Percentiles rank a stretch among this genome's conserved stretches.
These are phyloP conservation scores for Sindora glabra DNA, from an alignment of 306 rosid species.

Conservation along the genomic window DNA sequence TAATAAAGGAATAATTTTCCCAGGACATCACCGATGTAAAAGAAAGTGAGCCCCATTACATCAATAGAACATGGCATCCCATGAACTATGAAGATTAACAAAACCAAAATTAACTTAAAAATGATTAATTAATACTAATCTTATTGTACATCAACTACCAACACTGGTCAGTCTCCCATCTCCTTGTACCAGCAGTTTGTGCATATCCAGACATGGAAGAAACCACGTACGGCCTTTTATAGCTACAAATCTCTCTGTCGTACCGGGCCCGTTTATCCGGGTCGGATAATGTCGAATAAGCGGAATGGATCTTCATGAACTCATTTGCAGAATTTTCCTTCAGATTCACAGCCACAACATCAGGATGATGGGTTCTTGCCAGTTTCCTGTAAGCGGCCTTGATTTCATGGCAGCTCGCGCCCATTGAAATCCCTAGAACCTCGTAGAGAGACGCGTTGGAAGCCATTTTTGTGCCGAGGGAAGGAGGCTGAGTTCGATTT, in stretches of 20 bases:
- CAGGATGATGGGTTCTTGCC: constrained; percentile 67
- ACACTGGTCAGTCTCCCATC: constrained; percentile 80
- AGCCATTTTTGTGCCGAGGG: constrained; percentile 15
- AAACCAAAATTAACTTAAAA: not conserved
- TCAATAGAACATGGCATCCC: not conserved
- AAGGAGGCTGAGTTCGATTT: constrained; percentile 15
- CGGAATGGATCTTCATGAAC: constrained; percentile 52
- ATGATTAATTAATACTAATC: not conserved
- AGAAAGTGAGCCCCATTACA: not conserved
- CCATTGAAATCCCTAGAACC: constrained; percentile 57
- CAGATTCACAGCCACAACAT: too few relatives aligned
- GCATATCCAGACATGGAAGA: constrained; percentile 21
- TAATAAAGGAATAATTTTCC: not conserved
- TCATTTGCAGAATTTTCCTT: too few relatives aligned
- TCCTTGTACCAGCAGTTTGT: constrained; percentile 26
- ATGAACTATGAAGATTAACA: not conserved
- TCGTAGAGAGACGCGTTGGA: constrained; percentile 44
- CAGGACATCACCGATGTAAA: not conserved
- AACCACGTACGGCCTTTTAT: not conserved
- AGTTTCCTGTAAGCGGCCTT: constrained; percentile 59
- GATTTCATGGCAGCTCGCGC: constrained; percentile 43
- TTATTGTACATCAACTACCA: constrained; percentile 34
- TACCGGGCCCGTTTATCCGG: constrained; percentile 60
- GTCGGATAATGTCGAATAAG: constrained; percentile 61
- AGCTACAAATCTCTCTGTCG: constrained; percentile 28